phyloP scores from a whole-genome alignment of 345 rosid species.

The Reutealis trisperma region DNA sequence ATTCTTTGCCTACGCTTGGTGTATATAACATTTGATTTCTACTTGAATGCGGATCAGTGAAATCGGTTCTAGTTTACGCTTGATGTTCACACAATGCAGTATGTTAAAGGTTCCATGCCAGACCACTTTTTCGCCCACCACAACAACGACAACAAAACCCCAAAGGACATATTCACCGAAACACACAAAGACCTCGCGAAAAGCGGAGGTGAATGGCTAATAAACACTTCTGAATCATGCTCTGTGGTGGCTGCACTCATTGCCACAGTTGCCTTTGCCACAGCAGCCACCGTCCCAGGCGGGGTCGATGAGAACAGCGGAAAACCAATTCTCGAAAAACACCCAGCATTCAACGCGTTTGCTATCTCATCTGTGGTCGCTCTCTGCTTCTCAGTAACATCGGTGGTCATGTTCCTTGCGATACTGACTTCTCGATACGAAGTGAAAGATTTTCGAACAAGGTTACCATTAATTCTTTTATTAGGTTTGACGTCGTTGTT shows the following conservation, averaged over 20 bases:
- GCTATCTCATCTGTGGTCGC: conserved; percentile 31
- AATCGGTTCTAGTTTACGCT: not conserved
- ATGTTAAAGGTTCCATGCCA: conserved; percentile 46
- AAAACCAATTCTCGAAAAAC: conserved; percentile 11
- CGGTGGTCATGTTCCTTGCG: conserved; percentile 30
- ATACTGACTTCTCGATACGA: conserved; percentile 28
- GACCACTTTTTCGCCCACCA: conserved; percentile 33
- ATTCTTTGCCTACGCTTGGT: too few relatives aligned
- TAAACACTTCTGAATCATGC: conserved; percentile 50
- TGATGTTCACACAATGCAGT: conserved; percentile 28
- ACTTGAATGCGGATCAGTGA: too few relatives aligned
- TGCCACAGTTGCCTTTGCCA: conserved; percentile 55
- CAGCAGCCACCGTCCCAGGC: conserved; percentile 42
- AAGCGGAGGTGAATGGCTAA: conserved; percentile 50
- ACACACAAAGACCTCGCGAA: conserved; percentile 38
- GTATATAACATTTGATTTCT: too few relatives aligned
- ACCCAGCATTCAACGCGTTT: conserved; percentile 21
- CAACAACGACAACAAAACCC: conserved; percentile 31
- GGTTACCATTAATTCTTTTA: conserved; percentile 21
- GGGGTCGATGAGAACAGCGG: conserved; percentile 8
- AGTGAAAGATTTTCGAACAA: conserved; percentile 17
- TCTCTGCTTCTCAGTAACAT: conserved; percentile 29
- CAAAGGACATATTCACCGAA: conserved; percentile 38
- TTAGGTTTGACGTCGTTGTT: conserved; percentile 24
- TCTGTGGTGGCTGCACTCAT: conserved; percentile 59